phyloP scores from a whole-genome alignment of 2,329 filamentous ascomycete species.

The Aspergillus calidoustus region DNA sequence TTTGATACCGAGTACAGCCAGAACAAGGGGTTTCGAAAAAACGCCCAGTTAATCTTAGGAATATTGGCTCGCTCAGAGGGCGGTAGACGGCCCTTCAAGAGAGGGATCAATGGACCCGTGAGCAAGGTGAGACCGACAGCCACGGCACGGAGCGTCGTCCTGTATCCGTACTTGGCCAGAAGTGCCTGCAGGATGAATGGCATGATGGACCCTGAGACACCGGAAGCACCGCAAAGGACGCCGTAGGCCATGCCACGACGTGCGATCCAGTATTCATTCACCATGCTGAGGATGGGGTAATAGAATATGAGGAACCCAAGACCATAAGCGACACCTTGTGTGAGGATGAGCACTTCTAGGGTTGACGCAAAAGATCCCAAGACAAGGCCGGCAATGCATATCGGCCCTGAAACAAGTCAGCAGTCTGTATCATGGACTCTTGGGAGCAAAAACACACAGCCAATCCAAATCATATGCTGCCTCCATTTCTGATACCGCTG shows the following conservation, averaged over 20 bases:
- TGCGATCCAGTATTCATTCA: constrained; percentile 56
- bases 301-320: constrained; percentile 55
- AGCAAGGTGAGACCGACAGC: constrained; percentile 37
- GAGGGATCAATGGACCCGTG: constrained; percentile 34
- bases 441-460: neutral
- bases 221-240: constrained; percentile 41
- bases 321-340: constrained; percentile 41
- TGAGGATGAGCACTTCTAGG: constrained; percentile 31
- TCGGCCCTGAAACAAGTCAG: neutral
- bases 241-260: constrained; percentile 51
- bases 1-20: constrained; percentile 12
- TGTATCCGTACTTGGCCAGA: constrained; percentile 48
- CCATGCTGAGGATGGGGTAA: constrained; percentile 52
- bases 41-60: neutral
- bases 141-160: constrained; percentile 51
- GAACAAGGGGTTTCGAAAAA: constrained; percentile 7
- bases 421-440: neutral
- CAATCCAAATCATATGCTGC: constrained; percentile 9
- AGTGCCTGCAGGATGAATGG: constrained; percentile 52
- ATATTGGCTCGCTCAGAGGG: neutral
- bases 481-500: neutral
- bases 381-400: neutral
- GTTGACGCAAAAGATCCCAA: constrained; percentile 29
- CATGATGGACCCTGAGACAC: constrained; percentile 49
- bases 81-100: constrained; percentile 39